Base-by-base conservation (phyloP, 305 asterid genomes). In the Solanum aculeatissimum region DNA sequence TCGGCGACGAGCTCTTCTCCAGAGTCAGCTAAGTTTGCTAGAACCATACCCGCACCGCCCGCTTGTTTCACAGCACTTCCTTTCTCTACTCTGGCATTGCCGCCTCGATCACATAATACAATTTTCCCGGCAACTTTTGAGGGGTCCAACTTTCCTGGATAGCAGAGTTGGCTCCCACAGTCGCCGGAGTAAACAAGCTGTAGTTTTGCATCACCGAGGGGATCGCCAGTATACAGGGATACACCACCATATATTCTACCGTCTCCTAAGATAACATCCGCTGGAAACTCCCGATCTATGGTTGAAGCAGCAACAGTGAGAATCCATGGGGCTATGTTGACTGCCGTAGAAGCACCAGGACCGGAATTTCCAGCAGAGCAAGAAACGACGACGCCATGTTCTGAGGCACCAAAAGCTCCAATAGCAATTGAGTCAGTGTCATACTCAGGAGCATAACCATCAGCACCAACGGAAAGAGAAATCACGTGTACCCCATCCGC, bases 271-370 rank as follows among this genome's bases (percentile, higher is more conserved):
- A 88, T 38, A 3, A 93, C 99, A 85, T 94, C 93, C 4, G 98
- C 97, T 0, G 98, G 99, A 62, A 96, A 96, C 66, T 93, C 97
- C 42, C 98, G 89, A 75, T 96, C 99, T 38, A 96, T 89, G 0
- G 99, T 96, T 7, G 98, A 93, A 47, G 99, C 99, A 38, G 98
- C 99, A 13, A 96, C 98, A 0, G 99, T 96, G 83, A 96, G 87
- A 80, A 96, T 93, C 99, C 99, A 96, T 2, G 99, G 99, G 2
- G 98, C 99, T 42, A 94, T 90, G 82, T 96, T 96, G 5, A 89
- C 93, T 0, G 98, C 97, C 0, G 98, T 90, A 84, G 90, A 89
- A 1, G 93, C 82, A 79, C 51, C 92, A 4, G 98, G 98, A 49
- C 98, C 98, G 0, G 98, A 94, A 83, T 96, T 96, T 13, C 99